Evolutionary conservation across 2,329 filamentous ascomycete species (phyloP).

Genomic region (Venturia aucupariae): DNA sequence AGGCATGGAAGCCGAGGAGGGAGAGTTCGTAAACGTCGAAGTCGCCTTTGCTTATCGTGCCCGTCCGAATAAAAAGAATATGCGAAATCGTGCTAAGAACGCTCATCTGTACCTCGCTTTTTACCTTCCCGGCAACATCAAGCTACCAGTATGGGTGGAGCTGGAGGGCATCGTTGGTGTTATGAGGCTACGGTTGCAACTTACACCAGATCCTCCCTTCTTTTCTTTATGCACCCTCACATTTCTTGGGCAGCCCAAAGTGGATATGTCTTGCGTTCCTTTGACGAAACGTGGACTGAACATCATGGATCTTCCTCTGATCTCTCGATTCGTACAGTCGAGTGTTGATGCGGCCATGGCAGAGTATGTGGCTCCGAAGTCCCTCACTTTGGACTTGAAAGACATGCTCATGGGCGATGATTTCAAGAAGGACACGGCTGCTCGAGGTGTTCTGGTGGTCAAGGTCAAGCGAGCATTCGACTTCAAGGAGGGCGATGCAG

Average conservation of each 20-base stretch:
- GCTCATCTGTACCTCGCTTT: slow-evolving; percentile 65
- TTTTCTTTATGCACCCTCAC: slow-evolving; percentile 66
- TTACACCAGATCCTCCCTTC: slow-evolving; percentile 68
- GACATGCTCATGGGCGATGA: slow-evolving; percentile 71
- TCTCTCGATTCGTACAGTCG: slow-evolving; percentile 66
- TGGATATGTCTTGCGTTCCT: slow-evolving; percentile 60
- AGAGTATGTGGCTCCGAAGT: slow-evolving; percentile 69
- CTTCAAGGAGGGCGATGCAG: slow-evolving; percentile 62
- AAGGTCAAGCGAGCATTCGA: slow-evolving; percentile 57
- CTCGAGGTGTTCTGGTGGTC: slow-evolving; percentile 56
- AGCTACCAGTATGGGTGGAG: slow-evolving; percentile 61
- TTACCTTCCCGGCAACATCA: slow-evolving; percentile 49
- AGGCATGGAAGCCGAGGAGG: slow-evolving; percentile 67
- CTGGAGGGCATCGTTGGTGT: slow-evolving; percentile 63
- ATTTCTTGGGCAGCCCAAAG: slow-evolving; percentile 66
- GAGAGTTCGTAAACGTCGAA: slow-evolving; percentile 70
- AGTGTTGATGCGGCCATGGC: slow-evolving; percentile 65
- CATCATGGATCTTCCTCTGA: slow-evolving; percentile 65
- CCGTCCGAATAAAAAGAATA: slow-evolving; percentile 49
- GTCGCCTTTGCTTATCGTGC: slow-evolving; percentile 65
- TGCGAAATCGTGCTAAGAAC: slow-evolving; percentile 57
- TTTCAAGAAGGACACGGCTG: slow-evolving; percentile 64
- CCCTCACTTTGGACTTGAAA: slow-evolving; percentile 62
- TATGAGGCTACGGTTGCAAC: slow-evolving; percentile 58
- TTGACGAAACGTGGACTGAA: slow-evolving; percentile 61